Evolutionary conservation across 148 eudicot species (phyloP).

Genomic region (Spergularia bocconei): DNA sequence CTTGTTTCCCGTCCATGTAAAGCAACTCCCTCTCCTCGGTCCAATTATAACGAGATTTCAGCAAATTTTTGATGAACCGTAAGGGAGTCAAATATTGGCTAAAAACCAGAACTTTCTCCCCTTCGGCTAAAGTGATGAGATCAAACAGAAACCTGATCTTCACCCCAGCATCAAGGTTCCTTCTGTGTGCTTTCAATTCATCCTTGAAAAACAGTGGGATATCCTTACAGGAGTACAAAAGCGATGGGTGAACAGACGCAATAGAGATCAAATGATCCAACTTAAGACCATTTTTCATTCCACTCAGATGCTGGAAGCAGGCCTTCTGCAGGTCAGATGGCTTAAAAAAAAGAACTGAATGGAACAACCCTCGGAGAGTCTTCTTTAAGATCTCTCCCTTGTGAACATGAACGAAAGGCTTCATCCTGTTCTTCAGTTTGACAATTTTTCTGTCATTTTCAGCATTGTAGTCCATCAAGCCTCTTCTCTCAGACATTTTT

Average conservation of each 20-base stretch:
- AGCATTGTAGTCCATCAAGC: constrained; percentile 5
- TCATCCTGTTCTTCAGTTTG: constrained; percentile 39
- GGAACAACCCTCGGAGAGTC: constrained; percentile 54
- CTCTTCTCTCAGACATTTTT: not conserved
- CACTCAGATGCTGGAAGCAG: constrained; percentile 14
- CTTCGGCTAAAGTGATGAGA: constrained; percentile 45
- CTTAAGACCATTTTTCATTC: constrained; percentile 2
- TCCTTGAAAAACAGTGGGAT: constrained; percentile 17
- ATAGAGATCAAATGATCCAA: constrained; percentile 33
- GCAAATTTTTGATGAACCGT: constrained; percentile 30
- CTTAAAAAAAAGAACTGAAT: constrained; percentile 41
- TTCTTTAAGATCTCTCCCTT: constrained; percentile 51
- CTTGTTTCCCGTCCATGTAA: constrained; percentile 48
- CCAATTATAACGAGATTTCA: constrained; percentile 44
- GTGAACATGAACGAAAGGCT: constrained; percentile 67
- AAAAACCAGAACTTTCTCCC: constrained; percentile 68
- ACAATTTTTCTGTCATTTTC: constrained; percentile 22
- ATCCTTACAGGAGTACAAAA: constrained; percentile 19
- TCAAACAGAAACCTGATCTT: constrained; percentile 55
- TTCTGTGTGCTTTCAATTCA: constrained; percentile 19
- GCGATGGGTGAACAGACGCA: constrained; percentile 65
- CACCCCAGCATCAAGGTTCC: constrained; percentile 43
- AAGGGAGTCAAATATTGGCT: constrained; percentile 56
- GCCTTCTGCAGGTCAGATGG: constrained; percentile 49
- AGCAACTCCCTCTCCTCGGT: constrained; percentile 39